A percentile compares a stretch with the other conserved stretches of the same genome.
Evolutionary conservation across 148 eudicot genomes (phyloP).

Genomic region (Hydrangea macrophylla): DNA sequence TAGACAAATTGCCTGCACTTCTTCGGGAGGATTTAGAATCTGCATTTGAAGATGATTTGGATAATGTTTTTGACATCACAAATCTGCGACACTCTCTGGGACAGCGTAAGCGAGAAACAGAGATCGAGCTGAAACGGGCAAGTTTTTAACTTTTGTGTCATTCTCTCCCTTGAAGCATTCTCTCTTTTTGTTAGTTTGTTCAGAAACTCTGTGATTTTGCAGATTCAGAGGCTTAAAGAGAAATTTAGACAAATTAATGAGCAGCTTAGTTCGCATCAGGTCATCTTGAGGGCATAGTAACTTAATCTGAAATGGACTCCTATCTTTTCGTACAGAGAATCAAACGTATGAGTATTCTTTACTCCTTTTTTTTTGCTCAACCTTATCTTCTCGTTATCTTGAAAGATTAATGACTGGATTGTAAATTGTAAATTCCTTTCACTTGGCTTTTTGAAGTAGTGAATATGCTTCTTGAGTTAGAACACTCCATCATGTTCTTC

Average conservation of each 20-base stretch:
- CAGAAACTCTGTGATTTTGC: conserved; percentile 23
- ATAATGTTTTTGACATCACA: conserved; percentile 68
- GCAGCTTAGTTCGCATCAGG: conserved; percentile 46
- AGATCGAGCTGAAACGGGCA: conserved; percentile 83
- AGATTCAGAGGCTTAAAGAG: conserved; percentile 80
- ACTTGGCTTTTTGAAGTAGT: not conserved
- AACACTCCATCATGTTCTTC: not conserved
- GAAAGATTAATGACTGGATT: not conserved
- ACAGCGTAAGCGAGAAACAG: conserved; percentile 66
- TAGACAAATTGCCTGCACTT: conserved; percentile 91
- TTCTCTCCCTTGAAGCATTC: no score
- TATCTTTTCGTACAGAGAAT: conserved; percentile 2
- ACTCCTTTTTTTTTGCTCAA: conserved; percentile 1
- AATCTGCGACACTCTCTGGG: conserved; percentile 61
- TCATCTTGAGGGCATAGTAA: conserved; percentile 31
- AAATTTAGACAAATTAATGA: conserved; percentile 77
- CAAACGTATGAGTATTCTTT: conserved; percentile 1
- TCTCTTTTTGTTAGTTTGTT: no score
- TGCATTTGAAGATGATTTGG: conserved; percentile 69
- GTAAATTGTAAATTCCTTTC: not conserved
- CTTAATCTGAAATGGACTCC: not conserved
- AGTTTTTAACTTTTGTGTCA: conserved; percentile 1
- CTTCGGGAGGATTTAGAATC: conserved; percentile 81
- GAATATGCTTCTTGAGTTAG: not conserved
- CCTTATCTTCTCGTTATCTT: not conserved